These are phyloP conservation scores for Blastobotrys elegans DNA, from an alignment of 1,139 yeast genomes.

Conservation along the genomic window DNA sequence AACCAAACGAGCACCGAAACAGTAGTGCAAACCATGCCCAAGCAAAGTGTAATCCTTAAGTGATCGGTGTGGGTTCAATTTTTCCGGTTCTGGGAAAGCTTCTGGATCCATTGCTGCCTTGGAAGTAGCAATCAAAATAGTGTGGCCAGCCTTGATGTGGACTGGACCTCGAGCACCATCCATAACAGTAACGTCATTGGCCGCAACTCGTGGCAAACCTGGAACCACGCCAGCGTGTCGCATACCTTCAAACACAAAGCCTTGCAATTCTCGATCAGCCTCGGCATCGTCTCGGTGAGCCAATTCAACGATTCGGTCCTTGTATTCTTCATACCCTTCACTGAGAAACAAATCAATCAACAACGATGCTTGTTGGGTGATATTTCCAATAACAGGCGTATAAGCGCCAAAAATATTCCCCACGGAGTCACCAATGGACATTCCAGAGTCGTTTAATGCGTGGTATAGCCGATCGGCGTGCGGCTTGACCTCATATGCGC, in stretches of 20 bases:
- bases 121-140: constrained; percentile 11
- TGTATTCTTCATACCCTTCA: constrained; percentile 13
- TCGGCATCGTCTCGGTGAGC: constrained; percentile 11
- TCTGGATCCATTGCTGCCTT: constrained; percentile 13
- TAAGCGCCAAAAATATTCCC: constrained; percentile 11
- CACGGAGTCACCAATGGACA: constrained; percentile 11
- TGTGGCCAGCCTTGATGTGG: constrained; percentile 11
- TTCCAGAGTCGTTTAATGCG: constrained; percentile 1
- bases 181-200: constrained; percentile 9
- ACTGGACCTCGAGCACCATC: constrained; percentile 13
- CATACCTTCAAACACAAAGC: constrained; percentile 13
- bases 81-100: constrained; percentile 13
- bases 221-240: constrained; percentile 13
- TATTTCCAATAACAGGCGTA: constrained; percentile 11
- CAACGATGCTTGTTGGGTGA: constrained; percentile 12
- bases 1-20: constrained; percentile 12
- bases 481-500: constrained; percentile 9
- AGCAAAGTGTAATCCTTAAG: constrained; percentile 11
- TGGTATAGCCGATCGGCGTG: constrained; percentile 10
- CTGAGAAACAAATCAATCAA: constrained; percentile 12
- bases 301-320: constrained; percentile 11
- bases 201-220: constrained; percentile 12
- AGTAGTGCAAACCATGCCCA: constrained; percentile 11
- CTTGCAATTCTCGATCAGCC: constrained; percentile 13
- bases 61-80: constrained; percentile 12